These are phyloP conservation scores for Colletotrichum navitas DNA, from an alignment of 2,329 filamentous ascomycete genomes.

Conservation along the genomic window DNA sequence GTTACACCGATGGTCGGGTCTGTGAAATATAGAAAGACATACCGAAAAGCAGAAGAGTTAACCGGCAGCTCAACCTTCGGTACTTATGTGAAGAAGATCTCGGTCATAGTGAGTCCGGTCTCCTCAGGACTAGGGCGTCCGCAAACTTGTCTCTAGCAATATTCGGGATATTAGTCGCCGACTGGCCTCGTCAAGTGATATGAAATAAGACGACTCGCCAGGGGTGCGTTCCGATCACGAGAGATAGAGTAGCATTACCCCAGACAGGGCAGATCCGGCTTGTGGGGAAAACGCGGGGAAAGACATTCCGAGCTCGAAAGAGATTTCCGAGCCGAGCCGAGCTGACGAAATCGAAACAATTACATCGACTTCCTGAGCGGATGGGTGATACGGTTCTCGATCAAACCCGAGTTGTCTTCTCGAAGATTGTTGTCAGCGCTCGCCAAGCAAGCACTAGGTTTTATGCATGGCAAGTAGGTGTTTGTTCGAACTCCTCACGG, in stretches of 20 bases:
- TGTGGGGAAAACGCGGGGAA: slow-evolving; percentile 20
- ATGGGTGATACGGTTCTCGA: neutral
- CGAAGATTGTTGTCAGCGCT: neutral
- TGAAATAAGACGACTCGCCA: neutral
- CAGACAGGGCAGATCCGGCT: neutral
- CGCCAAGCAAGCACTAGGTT: neutral
- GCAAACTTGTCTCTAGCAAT: neutral
- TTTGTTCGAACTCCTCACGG: too few species aligned
- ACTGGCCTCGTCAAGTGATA: neutral
- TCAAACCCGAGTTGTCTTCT: too few species aligned
- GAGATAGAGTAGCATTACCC: neutral
- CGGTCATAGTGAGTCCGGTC: neutral
- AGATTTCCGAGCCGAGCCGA: slow-evolving; percentile 21
- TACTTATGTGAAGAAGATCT: neutral
- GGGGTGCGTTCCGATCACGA: neutral
- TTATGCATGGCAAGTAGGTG: neutral
- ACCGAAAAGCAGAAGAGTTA: neutral
- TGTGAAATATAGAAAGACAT: neutral
- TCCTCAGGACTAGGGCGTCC: too few species aligned
- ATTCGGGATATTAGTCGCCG: slow-evolving; percentile 8
- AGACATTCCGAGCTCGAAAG: neutral
- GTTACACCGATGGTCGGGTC: too few species aligned
- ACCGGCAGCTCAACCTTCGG: neutral
- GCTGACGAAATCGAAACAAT: neutral
- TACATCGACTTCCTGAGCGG: too few species aligned